Conservation (phyloP, 176 grass and related monocot species). For the Carex scoparia region DNA sequence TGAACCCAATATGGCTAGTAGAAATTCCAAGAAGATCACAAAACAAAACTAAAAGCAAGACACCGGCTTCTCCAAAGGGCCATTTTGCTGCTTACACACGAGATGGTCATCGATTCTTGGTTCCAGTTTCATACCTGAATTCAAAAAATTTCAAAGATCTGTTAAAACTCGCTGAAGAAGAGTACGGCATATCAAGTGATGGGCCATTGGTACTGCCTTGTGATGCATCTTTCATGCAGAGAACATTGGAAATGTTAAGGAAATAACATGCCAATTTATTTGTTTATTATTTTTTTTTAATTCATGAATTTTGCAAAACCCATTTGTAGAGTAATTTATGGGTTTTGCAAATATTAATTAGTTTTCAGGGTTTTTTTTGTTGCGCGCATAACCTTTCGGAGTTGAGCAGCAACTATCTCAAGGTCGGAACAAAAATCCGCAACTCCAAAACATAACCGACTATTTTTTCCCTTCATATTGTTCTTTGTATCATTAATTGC, state of each 20-base stretch:
- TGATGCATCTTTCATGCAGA: conserved; percentile 36
- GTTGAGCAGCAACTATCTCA: neutral
- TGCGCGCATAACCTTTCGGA: neutral
- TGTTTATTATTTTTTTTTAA: neutral
- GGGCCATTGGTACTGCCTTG: conserved; percentile 67
- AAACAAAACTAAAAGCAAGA: conserved; percentile 16
- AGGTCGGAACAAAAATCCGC: neutral
- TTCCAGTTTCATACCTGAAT: conserved; percentile 54
- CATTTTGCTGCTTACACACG: conserved; percentile 60
- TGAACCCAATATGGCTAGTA: conserved; percentile 35
- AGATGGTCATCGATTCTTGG: conserved; percentile 51
- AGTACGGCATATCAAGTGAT: conserved; percentile 48
- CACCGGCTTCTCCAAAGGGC: conserved; percentile 39
- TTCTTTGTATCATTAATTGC: neutral
- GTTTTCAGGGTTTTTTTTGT: neutral
- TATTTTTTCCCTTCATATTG: conserved; percentile 8
- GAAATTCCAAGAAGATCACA: conserved; percentile 55
- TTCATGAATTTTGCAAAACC: neutral
- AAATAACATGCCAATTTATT: neutral
- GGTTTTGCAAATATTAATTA: conserved; percentile 3
- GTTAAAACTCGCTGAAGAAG: conserved; percentile 60
- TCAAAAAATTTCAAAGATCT: conserved; percentile 57
- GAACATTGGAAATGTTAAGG: conserved; percentile 30
- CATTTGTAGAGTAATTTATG: neutral
- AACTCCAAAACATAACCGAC: neutral